Evolutionary conservation across 1,284 basidiomycete species (phyloP).

Genomic region (Papiliotrema terrestris): DNA sequence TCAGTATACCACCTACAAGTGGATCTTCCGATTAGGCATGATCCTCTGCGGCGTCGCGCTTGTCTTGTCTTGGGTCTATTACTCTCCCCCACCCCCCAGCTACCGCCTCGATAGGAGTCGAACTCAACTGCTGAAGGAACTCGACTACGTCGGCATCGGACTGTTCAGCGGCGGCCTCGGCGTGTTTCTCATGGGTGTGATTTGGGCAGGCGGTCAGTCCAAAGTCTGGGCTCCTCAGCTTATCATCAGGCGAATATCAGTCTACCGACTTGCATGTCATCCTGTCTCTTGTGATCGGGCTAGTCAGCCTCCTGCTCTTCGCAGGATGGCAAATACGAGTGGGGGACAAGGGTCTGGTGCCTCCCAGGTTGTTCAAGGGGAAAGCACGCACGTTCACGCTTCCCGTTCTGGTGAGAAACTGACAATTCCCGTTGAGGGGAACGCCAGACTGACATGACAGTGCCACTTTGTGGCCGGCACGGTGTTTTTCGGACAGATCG

Average conservation of each 20-base stretch:
- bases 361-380: conserved; percentile 3
- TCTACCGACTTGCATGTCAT: conserved; percentile 1
- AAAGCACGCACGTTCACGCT: conserved; percentile 1
- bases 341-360: conserved; percentile 2
- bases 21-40: conserved; percentile 2
- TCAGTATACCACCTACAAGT: conserved; percentile 4
- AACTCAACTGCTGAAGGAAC: neutral
- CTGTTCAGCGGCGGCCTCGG: conserved; percentile 55
- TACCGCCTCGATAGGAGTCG: neutral
- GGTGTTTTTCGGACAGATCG: conserved; percentile 5
- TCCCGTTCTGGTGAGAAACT: conserved; percentile 2
- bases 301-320: neutral
- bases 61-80: neutral
- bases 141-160: neutral
- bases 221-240: neutral
- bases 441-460: neutral
- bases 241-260: neutral
- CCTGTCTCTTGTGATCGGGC: neutral
- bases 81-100: neutral
- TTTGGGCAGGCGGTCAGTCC: conserved; percentile 4
- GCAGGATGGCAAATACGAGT: neutral
- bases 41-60: conserved; percentile 1
- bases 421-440: neutral
- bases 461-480: conserved; percentile 8
- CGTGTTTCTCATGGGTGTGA: conserved; percentile 6